Evolutionary conservation across 148 eudicot species (phyloP).

Genomic region (Rhododendron vialii): DNA sequence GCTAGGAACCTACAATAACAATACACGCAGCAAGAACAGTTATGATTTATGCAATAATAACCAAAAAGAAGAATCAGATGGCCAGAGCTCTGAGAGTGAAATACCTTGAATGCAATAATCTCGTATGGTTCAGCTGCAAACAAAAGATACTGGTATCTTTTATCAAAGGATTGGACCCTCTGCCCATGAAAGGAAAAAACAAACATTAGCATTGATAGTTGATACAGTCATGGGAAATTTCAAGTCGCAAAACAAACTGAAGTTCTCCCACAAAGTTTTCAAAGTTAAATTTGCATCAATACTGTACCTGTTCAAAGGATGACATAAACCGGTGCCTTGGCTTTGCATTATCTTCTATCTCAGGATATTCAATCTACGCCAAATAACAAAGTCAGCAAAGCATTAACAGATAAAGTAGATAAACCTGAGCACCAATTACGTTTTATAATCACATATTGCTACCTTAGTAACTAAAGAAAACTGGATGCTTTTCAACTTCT

Average conservation of each 20-base stretch:
- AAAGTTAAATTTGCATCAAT: neutral
- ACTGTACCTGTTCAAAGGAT: conserved; percentile 79
- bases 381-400: conserved; percentile 8
- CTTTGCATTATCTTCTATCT: conserved; percentile 79
- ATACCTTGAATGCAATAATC: conserved; percentile 85
- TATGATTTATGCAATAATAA: neutral
- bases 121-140: conserved; percentile 97
- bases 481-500: neutral
- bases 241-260: neutral
- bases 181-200: conserved; percentile 26
- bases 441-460: neutral
- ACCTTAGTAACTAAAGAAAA: neutral
- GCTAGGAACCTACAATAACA: conserved; percentile 75
- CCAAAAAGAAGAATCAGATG: neutral
- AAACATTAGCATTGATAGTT: neutral
- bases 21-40: conserved; percentile 6
- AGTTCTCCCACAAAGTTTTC: neutral
- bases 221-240: neutral
- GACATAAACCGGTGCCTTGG: conserved; percentile 99
- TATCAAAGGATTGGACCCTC: conserved; percentile 83
- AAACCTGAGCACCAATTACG: neutral
- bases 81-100: neutral
- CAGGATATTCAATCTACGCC: conserved; percentile 90
- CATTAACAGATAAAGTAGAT: neutral
- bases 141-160: conserved; percentile 80